Evolutionary conservation across 371 early-diverging fungal genomes (phyloP).

Genomic region (Mortierella sp.): DNA sequence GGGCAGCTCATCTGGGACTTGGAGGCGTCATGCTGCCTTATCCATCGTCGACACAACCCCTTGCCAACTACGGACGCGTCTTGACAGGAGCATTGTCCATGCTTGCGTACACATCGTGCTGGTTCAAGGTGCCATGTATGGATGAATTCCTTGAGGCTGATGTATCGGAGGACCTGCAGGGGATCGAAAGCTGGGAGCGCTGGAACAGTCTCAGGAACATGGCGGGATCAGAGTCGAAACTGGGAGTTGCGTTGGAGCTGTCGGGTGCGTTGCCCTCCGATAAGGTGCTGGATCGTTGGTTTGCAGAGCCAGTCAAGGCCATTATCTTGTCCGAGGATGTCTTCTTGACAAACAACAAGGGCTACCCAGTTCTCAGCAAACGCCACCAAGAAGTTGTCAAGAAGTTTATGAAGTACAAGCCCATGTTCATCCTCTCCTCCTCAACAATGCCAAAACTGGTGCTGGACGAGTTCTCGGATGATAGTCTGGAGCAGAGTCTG

Average conservation of each 20-base stretch:
- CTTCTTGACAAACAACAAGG: slow-evolving; percentile 85
- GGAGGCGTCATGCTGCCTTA: slow-evolving; percentile 70
- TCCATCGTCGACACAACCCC: slow-evolving; percentile 51
- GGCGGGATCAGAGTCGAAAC: slow-evolving; percentile 67
- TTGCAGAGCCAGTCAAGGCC: slow-evolving; percentile 88
- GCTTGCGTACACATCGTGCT: slow-evolving; percentile 59
- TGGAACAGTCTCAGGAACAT: slow-evolving; percentile 81
- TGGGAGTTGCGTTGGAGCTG: slow-evolving; percentile 78
- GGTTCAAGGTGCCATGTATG: slow-evolving; percentile 60
- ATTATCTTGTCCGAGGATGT: slow-evolving; percentile 80
- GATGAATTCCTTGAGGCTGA: slow-evolving; percentile 54
- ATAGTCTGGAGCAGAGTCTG: slow-evolving; percentile 48
- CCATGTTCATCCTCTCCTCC: slow-evolving; percentile 68
- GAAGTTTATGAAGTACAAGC: slow-evolving; percentile 73
- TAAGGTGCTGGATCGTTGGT: slow-evolving; percentile 79
- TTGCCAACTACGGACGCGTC: slow-evolving; percentile 72
- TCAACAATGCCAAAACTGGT: slow-evolving; percentile 41
- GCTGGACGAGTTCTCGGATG: slow-evolving; percentile 51
- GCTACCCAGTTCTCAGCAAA: slow-evolving; percentile 90
- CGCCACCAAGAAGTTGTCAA: slow-evolving; percentile 80
- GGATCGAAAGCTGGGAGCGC: slow-evolving; percentile 65
- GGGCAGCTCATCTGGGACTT: slow-evolving; percentile 82
- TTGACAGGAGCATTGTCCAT: slow-evolving; percentile 63
- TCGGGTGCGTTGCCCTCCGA: slow-evolving; percentile 68
- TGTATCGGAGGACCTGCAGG: slow-evolving; percentile 49